Conservation (phyloP, 2,329 filamentous ascomycete genomes). For the Ophiostoma sp. region DNA sequence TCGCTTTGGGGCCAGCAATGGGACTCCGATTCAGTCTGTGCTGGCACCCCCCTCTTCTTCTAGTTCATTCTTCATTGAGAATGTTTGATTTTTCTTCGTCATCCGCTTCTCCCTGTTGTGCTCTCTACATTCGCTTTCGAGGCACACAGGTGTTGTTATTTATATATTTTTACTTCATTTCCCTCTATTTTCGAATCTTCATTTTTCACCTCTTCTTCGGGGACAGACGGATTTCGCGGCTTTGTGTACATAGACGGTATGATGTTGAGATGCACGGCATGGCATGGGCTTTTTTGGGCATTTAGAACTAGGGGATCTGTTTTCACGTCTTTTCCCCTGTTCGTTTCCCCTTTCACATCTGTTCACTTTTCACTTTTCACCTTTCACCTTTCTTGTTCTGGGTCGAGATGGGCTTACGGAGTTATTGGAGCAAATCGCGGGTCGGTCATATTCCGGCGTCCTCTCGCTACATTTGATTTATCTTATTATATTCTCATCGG, state of each 20-base stretch:
- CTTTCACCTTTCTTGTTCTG: slow-evolving; percentile 31
- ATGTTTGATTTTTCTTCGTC: slow-evolving; percentile 4
- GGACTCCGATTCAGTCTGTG: neutral
- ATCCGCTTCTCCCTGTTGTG: slow-evolving; percentile 27
- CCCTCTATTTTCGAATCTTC: slow-evolving; percentile 24
- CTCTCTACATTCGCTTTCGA: slow-evolving; percentile 22
- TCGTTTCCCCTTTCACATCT: neutral
- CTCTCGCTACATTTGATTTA: slow-evolving; percentile 44
- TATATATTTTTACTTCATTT: neutral
- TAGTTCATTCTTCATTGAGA: neutral
- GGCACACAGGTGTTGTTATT: slow-evolving; percentile 26
- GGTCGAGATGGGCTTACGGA: slow-evolving; percentile 35
- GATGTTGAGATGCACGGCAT: slow-evolving; percentile 45
- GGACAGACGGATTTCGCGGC: slow-evolving; percentile 24
- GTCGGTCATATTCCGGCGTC: slow-evolving; percentile 35
- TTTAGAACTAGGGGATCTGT: neutral
- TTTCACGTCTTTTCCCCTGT: slow-evolving; percentile 5
- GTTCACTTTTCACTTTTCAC: slow-evolving; percentile 12
- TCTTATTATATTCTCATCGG: slow-evolving; percentile 15
- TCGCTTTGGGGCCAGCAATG: neutral
- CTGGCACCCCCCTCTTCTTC: neutral
- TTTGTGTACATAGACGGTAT: slow-evolving; percentile 43
- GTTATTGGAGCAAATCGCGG: slow-evolving; percentile 42
- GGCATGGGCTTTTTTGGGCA: slow-evolving; percentile 34
- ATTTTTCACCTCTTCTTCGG: slow-evolving; percentile 23